Evolutionary conservation across 2,329 filamentous ascomycete species (phyloP).

Genomic region (Pseudomassariella vexata): DNA sequence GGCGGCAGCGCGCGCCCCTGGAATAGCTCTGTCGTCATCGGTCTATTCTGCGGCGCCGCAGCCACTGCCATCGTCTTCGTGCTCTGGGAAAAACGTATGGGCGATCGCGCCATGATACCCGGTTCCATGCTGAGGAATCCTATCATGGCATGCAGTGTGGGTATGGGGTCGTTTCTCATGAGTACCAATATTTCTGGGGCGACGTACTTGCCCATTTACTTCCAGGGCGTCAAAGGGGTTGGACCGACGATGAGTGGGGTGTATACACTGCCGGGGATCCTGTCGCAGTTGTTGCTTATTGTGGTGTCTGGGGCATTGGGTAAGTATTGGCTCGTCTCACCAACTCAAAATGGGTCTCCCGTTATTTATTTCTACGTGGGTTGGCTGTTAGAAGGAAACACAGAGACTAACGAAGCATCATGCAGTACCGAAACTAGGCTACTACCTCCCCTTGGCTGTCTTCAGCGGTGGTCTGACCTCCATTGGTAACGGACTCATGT

Average conservation of each 20-base stretch:
- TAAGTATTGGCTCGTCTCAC: slow-evolving; percentile 9
- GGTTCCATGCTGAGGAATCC: slow-evolving; percentile 36
- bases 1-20: slow-evolving; percentile 26
- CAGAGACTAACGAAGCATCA: not conserved
- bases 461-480: slow-evolving; percentile 15
- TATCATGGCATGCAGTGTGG: slow-evolving; percentile 32
- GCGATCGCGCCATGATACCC: slow-evolving; percentile 44
- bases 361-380: no score
- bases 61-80: slow-evolving; percentile 27
- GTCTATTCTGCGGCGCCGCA: slow-evolving; percentile 29
- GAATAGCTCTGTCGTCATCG: slow-evolving; percentile 28
- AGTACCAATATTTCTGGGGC: slow-evolving; percentile 12
- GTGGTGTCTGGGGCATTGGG: slow-evolving; percentile 35
- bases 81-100: slow-evolving; percentile 34
- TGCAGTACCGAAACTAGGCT: slow-evolving; percentile 20
- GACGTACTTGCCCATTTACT: slow-evolving; percentile 8
- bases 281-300: slow-evolving; percentile 46
- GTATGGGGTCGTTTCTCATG: slow-evolving; percentile 3
- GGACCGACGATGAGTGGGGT: slow-evolving; percentile 24
- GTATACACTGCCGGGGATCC: slow-evolving; percentile 23
- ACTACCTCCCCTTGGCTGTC: slow-evolving; percentile 21
- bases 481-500: slow-evolving; percentile 19
- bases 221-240: slow-evolving; percentile 8
- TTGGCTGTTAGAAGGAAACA: not conserved
- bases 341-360: no score